These are phyloP conservation scores for Candida pini DNA, from an alignment of 805 yeast species.

Conservation along the genomic window DNA sequence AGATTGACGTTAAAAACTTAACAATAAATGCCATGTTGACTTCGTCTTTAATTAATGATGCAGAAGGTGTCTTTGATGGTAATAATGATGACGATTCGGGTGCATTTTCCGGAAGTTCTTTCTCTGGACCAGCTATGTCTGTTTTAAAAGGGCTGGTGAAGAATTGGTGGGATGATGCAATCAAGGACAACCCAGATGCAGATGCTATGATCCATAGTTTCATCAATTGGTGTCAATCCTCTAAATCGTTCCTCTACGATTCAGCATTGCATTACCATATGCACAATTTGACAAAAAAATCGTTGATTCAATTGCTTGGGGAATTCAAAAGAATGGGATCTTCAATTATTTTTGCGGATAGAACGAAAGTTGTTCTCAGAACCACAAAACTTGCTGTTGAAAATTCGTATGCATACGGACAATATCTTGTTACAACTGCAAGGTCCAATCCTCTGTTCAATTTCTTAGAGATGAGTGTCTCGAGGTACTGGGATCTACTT, in stretches of 20 bases:
- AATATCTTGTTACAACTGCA: constrained; percentile 70
- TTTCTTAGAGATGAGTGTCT: constrained; percentile 68
- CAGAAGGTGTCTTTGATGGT: constrained; percentile 72
- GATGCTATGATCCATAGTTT: constrained; percentile 79
- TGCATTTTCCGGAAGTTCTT: constrained; percentile 75
- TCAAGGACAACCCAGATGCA: constrained; percentile 60
- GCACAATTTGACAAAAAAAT: constrained; percentile 78
- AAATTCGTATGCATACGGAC: constrained; percentile 86
- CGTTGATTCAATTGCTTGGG: constrained; percentile 71
- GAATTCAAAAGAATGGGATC: constrained; percentile 82
- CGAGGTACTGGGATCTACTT: constrained; percentile 85
- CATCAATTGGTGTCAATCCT: constrained; percentile 80
- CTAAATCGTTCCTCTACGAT: constrained; percentile 70
- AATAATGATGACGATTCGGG: constrained; percentile 13
- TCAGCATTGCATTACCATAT: constrained; percentile 79
- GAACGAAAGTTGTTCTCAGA: constrained; percentile 65
- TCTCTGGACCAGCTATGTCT: constrained; percentile 66
- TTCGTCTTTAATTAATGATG: constrained; percentile 77
- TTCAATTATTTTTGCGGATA: constrained; percentile 68
- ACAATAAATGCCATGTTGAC: constrained; percentile 83
- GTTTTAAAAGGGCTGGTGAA: constrained; percentile 72
- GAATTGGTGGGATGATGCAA: constrained; percentile 92
- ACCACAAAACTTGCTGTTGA: constrained; percentile 77
- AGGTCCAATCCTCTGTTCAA: constrained; percentile 78
- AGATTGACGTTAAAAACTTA: constrained; percentile 70